phyloP scores from a whole-genome alignment of 768 basidiomycete genomes.

The Auriscalpium vulgare region DNA sequence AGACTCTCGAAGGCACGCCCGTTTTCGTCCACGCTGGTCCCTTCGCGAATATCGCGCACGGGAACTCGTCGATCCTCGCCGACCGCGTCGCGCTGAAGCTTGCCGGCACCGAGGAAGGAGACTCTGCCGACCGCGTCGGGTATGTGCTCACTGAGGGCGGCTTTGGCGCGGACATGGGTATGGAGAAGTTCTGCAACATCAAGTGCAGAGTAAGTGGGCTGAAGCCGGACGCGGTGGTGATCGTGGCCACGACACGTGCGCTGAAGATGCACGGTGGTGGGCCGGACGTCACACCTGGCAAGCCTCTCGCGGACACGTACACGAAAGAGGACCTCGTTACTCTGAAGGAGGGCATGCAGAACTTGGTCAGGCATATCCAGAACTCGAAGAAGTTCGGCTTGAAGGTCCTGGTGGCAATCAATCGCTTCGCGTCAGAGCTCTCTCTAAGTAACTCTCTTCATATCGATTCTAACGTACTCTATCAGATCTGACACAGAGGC shows the following conservation, averaged over 20 bases:
- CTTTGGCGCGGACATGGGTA: conserved; percentile 98
- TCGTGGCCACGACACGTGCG: conserved; percentile 95
- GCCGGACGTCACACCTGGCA: conserved; percentile 93
- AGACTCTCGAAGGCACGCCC: conserved; percentile 94
- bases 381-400: conserved; percentile 94
- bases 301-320: conserved; percentile 88
- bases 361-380: conserved; percentile 87
- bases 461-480: not conserved
- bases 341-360: conserved; percentile 87
- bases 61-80: conserved; percentile 98
- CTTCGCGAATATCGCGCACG: conserved; percentile 98
- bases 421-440: conserved; percentile 79
- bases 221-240: conserved; percentile 87
- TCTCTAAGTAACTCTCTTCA: not conserved
- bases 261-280: conserved; percentile 99
- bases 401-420: conserved; percentile 94
- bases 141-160: conserved; percentile 98
- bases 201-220: conserved; percentile 93
- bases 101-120: conserved; percentile 90
- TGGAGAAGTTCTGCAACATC: conserved; percentile 99
- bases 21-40: conserved; percentile 99
- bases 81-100: conserved; percentile 95
- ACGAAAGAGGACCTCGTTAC: conserved; percentile 87
- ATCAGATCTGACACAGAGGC: conserved; percentile 80
- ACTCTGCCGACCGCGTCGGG: conserved; percentile 70